phyloP scores from a whole-genome alignment of 352 stramenopile species.

The Pythium brassicae region DNA sequence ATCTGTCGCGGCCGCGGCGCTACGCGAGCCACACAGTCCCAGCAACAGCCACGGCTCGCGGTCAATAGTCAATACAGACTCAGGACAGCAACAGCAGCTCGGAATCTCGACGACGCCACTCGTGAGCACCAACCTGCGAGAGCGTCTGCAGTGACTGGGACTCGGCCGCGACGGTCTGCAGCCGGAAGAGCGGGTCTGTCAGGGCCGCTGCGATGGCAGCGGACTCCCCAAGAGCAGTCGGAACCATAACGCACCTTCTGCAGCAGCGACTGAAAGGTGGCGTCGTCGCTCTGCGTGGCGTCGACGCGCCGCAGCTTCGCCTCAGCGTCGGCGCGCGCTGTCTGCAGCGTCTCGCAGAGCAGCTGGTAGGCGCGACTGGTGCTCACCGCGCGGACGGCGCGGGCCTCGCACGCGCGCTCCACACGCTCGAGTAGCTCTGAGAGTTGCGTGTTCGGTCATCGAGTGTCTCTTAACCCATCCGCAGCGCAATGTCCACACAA shows the following conservation, averaged over 20 bases:
- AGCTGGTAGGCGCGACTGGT: constrained; percentile 50
- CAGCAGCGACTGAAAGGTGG: constrained; percentile 20
- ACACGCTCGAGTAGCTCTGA: constrained; percentile 58
- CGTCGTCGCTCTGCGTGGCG: constrained; percentile 10
- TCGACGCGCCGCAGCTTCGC: constrained; percentile 29
- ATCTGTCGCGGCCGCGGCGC: constrained; percentile 34
- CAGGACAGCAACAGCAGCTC: no score
- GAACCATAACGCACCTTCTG: constrained; percentile 16
- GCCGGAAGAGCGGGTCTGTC: no score
- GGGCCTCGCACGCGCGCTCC: constrained; percentile 57
- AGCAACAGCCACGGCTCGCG: no score
- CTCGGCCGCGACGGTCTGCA: constrained; percentile 26
- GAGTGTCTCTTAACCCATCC: neutral
- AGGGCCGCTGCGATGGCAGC: neutral
- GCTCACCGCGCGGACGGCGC: constrained; percentile 46
- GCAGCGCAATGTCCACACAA: neutral
- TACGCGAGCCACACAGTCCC: constrained; percentile 24
- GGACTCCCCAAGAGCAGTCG: neutral
- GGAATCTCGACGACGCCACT: no score
- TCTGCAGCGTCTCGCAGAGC: constrained; percentile 58
- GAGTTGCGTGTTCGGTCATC: neutral
- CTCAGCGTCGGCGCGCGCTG: constrained; percentile 46
- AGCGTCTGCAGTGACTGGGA: constrained; percentile 27
- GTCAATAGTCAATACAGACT: no score
- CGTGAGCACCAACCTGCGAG: constrained; percentile 23